Evolutionary conservation across 2,329 filamentous ascomycete species (phyloP).

Genomic region (Lachnellula cervina): DNA sequence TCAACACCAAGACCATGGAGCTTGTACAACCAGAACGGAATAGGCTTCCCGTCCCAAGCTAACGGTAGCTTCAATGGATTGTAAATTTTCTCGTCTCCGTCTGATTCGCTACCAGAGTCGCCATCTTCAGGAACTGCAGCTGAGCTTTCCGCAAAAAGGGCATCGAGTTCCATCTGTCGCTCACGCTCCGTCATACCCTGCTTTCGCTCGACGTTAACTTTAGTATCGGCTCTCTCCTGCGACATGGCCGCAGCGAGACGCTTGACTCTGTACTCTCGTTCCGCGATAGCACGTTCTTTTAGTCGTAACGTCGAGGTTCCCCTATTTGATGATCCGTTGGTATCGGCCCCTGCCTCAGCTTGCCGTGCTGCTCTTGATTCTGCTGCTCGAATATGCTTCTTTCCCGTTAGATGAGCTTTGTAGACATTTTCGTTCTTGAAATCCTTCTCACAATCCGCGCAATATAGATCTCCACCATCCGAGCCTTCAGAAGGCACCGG

Average conservation of each 20-base stretch:
- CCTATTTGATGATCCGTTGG: conserved; percentile 26
- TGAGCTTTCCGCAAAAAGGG: conserved; percentile 62
- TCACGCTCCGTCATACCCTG: conserved; percentile 97
- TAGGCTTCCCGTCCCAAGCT: conserved; percentile 97
- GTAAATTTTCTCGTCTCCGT: conserved; percentile 83
- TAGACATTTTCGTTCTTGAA: conserved; percentile 96
- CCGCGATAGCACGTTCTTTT: conserved; percentile 86
- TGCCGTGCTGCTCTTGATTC: conserved; percentile 54
- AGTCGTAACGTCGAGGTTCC: conserved; percentile 43
- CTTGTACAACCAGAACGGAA: conserved; percentile 98
- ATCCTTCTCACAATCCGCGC: conserved; percentile 85
- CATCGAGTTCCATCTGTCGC: conserved; percentile 87
- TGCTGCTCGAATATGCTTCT: conserved; percentile 87
- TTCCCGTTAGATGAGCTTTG: conserved; percentile 79
- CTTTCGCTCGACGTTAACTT: conserved; percentile 91
- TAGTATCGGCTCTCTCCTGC: conserved; percentile 81
- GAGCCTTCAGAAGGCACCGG: conserved; percentile 18
- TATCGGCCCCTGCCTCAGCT: conserved; percentile 33
- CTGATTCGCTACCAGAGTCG: conserved; percentile 63
- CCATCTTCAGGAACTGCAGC: conserved; percentile 34
- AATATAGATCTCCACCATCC: conserved; percentile 72
- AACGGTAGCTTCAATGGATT: conserved; percentile 94
- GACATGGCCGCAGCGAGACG: conserved; percentile 78
- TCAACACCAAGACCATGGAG: conserved; percentile 92
- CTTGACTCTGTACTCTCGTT: conserved; percentile 79